phyloP scores from a whole-genome alignment of 345 rosid genomes.

The Salix dunnii region DNA sequence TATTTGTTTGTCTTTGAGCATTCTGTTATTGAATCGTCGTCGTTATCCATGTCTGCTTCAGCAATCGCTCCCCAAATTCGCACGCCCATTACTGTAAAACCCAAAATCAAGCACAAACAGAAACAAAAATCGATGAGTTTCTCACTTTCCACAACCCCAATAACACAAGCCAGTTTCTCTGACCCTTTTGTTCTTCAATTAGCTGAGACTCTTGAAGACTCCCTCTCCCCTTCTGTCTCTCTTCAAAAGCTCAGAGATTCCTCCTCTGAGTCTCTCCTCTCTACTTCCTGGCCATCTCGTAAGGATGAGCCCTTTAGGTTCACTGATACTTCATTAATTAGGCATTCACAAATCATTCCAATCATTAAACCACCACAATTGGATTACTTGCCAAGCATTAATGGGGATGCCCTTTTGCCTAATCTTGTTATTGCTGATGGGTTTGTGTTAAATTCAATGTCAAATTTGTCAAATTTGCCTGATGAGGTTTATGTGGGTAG shows the following conservation, averaged over 20 bases:
- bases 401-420: conserved; percentile 39
- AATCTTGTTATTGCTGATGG: conserved; percentile 65
- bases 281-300: conserved; percentile 84
- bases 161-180: conserved; percentile 57
- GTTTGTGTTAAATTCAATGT: conserved; percentile 47
- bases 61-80: conserved; percentile 8
- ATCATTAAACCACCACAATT: conserved; percentile 43
- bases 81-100: conserved; percentile 1
- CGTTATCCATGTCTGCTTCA: conserved; percentile 14
- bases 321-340: conserved; percentile 79
- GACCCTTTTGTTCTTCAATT: conserved; percentile 83
- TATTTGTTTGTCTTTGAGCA: background rate
- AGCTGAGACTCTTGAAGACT: conserved; percentile 88
- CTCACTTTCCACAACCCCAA: conserved; percentile 3
- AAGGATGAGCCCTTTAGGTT: conserved; percentile 85
- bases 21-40: background rate
- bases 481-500: conserved; percentile 76
- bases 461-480: conserved; percentile 53
- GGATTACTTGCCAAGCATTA: conserved; percentile 19
- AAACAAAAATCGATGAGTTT: conserved; percentile 1
- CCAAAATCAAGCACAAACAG: conserved; percentile 5
- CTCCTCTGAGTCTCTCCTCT: conserved; percentile 62
- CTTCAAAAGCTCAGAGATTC: conserved; percentile 69
- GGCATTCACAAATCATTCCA: conserved; percentile 57
- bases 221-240: conserved; percentile 43